These are phyloP conservation scores for Coniochaeta ligniaria DNA, from an alignment of 2,329 filamentous ascomycete species.

Conservation along the genomic window DNA sequence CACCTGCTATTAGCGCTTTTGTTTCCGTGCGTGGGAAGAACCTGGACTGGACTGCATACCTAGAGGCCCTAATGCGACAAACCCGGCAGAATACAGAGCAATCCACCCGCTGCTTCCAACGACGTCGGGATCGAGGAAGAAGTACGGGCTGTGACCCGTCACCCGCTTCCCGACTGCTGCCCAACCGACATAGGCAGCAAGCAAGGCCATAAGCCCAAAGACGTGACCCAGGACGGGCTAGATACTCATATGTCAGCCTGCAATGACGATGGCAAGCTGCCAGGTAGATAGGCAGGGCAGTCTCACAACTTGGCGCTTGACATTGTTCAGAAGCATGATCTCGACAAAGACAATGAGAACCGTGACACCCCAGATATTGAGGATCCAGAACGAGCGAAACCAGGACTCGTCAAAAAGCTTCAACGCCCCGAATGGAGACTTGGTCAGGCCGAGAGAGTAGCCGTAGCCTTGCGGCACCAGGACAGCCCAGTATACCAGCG, in stretches of 20 bases:
- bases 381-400: slow-evolving; percentile 37
- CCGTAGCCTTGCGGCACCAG: slow-evolving; percentile 29
- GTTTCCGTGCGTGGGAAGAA: slow-evolving; percentile 25
- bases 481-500: slow-evolving; percentile 39
- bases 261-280: neutral
- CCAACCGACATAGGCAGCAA: slow-evolving; percentile 41
- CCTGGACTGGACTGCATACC: slow-evolving; percentile 27
- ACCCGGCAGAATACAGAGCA: slow-evolving; percentile 34
- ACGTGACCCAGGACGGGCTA: slow-evolving; percentile 38
- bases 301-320: slow-evolving; percentile 41
- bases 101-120: slow-evolving; percentile 35
- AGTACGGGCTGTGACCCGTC: slow-evolving; percentile 39
- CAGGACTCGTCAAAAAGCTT: slow-evolving; percentile 38
- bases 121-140: slow-evolving; percentile 40
- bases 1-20: slow-evolving; percentile 2
- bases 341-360: slow-evolving; percentile 37
- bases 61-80: slow-evolving; percentile 33
- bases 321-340: slow-evolving; percentile 43
- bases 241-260: slow-evolving; percentile 6
- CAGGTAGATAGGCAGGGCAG: neutral
- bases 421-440: too few species aligned
- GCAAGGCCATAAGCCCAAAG: slow-evolving; percentile 30
- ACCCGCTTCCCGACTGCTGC: slow-evolving; percentile 37
- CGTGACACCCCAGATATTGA: slow-evolving; percentile 37
- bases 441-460: slow-evolving; percentile 13